Percentiles rank a stretch among this genome's conserved stretches.
Evolutionary conservation across 139 green algal species (phyloP).

Genomic region (Gonium pectorale): DNA sequence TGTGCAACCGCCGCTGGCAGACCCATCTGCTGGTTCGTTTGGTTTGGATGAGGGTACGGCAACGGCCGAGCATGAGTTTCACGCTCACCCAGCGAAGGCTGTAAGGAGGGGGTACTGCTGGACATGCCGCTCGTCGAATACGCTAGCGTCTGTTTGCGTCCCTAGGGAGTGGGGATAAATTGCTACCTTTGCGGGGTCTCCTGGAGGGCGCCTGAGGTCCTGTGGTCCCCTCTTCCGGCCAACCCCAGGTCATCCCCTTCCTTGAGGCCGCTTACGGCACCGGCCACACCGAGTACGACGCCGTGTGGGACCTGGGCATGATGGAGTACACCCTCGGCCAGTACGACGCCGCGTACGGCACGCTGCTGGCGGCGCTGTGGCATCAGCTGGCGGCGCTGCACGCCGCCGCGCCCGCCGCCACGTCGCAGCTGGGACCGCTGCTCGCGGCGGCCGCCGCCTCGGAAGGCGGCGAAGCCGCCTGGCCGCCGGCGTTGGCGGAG

Average conservation of each 20-base stretch:
- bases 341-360: slow-evolving; percentile 12
- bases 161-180: too few species aligned
- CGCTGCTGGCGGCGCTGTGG: neutral
- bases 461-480: neutral
- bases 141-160: too few species aligned
- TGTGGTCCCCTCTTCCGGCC: neutral
- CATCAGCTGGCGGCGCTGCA: neutral
- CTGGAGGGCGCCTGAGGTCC: neutral
- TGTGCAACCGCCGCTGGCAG: too few species aligned
- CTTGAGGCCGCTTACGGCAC: slow-evolving; percentile 1
- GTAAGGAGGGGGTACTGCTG: too few species aligned
- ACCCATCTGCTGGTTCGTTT: too few species aligned
- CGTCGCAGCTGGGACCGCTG: neutral
- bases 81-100: too few species aligned
- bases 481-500: neutral
- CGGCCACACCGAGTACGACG: neutral
- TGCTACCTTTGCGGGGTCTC: too few species aligned
- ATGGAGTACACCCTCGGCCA: slow-evolving; percentile 18
- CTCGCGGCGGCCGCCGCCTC: neutral
- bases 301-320: neutral
- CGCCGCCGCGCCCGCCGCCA: neutral
- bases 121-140: too few species aligned
- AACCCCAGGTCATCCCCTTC: slow-evolving; percentile 8
- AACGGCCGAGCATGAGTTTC: too few species aligned
- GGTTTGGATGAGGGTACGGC: too few species aligned